Conservation (phyloP, 148 eudicot genomes). For the Chenopodium suecicum region DNA sequence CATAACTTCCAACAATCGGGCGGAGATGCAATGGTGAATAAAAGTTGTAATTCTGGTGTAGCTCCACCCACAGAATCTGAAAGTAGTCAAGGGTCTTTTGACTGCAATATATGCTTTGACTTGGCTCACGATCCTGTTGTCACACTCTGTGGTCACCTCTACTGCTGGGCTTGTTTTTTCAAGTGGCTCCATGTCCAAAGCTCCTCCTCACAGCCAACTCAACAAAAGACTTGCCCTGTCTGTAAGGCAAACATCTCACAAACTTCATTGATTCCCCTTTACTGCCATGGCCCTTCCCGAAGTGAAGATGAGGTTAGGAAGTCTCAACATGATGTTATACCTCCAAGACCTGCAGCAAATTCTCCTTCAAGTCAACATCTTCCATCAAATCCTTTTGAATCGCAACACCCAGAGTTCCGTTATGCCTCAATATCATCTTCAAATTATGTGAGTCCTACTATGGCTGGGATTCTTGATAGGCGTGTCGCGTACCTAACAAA, state of each 20-base stretch:
- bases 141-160: constrained; percentile 89
- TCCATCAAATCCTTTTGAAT: constrained; percentile 30
- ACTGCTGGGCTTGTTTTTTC: constrained; percentile 88
- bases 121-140: constrained; percentile 85
- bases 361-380: constrained; percentile 22
- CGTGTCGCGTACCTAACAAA: too few species aligned
- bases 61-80: constrained; percentile 33
- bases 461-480: constrained; percentile 4
- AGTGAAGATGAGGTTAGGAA: constrained; percentile 35
- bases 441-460: constrained; percentile 34
- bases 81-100: constrained; percentile 44
- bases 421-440: constrained; percentile 36
- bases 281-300: constrained; percentile 53
- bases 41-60: constrained; percentile 23
- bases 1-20: constrained; percentile 40
- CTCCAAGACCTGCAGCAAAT: constrained; percentile 53
- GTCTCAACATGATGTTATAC: constrained; percentile 40
- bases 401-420: constrained; percentile 35
- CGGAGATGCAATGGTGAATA: constrained; percentile 24
- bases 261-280: constrained; percentile 66
- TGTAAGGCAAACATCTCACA: constrained; percentile 71
- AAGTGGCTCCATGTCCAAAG: constrained; percentile 71
- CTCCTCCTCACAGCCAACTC: constrained; percentile 43
- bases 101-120: constrained; percentile 87
- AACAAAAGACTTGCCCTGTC: constrained; percentile 66